Percentiles rank a stretch among this genome's conserved stretches.
Evolutionary conservation across 495 filamentous ascomycete genomes (phyloP).

Genomic region (Penicillium pulvis): DNA sequence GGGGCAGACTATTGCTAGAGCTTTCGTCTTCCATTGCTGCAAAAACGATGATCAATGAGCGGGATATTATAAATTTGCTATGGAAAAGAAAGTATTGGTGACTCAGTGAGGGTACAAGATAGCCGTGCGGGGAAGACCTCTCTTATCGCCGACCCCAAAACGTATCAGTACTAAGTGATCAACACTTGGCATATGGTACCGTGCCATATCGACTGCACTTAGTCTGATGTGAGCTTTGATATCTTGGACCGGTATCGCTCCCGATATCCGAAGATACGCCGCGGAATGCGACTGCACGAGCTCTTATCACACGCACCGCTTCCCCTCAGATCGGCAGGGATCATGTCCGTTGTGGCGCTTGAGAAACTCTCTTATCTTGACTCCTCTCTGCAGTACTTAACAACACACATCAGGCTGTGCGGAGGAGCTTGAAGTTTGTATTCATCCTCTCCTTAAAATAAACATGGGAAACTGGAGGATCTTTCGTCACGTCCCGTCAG

Average conservation of each 20-base stretch:
- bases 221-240: background rate
- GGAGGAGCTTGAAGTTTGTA: background rate
- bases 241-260: background rate
- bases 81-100: background rate
- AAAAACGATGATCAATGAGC: background rate
- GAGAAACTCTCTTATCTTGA: background rate
- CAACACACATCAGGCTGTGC: background rate
- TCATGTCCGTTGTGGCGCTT: background rate
- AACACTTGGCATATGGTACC: background rate
- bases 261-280: slow-evolving; percentile 10
- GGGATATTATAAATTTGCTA: background rate
- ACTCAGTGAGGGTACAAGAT: background rate
- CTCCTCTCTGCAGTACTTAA: background rate
- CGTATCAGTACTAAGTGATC: background rate
- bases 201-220: slow-evolving; percentile 17
- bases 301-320: slow-evolving; percentile 15
- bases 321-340: slow-evolving; percentile 16
- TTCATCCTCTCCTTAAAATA: background rate
- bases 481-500: slow-evolving; percentile 12
- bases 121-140: slow-evolving; percentile 3
- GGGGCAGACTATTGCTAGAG: slow-evolving; percentile 28
- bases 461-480: slow-evolving; percentile 25
- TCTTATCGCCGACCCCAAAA: background rate
- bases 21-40: slow-evolving; percentile 2
- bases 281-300: background rate